Percentiles rank a stretch among this genome's conserved stretches.
Conservation (phyloP, 768 basidiomycete genomes). For the Tephrocybe sp. region DNA sequence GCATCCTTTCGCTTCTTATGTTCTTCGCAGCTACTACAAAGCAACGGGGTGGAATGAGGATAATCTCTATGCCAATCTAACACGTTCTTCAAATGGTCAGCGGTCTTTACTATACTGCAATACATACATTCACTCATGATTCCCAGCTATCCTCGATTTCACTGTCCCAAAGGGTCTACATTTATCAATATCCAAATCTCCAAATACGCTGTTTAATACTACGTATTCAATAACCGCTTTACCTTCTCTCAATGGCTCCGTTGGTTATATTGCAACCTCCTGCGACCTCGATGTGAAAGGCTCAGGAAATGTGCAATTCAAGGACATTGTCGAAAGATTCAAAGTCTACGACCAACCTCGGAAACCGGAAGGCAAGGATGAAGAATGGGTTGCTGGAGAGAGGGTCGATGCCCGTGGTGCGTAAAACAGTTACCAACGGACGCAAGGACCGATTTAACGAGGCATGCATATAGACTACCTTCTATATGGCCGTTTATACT, state of each 20-base stretch:
- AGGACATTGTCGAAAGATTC: conserved; percentile 89
- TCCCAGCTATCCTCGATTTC: conserved; percentile 87
- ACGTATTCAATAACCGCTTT: conserved; percentile 92
- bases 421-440: conserved; percentile 19
- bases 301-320: conserved; percentile 74
- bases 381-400: conserved; percentile 81
- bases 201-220: conserved; percentile 85
- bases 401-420: conserved; percentile 74
- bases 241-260: conserved; percentile 88
- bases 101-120: background rate
- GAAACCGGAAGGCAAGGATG: conserved; percentile 71
- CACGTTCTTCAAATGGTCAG: conserved; percentile 83
- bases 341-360: conserved; percentile 79
- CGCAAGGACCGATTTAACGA: conserved; percentile 11
- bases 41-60: conserved; percentile 98
- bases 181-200: conserved; percentile 82
- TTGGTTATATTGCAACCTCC: conserved; percentile 92
- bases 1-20: conserved; percentile 87
- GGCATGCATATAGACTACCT: conserved; percentile 70
- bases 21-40: conserved; percentile 85
- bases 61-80: conserved; percentile 88
- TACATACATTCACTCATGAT: background rate
- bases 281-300: conserved; percentile 72
- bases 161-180: conserved; percentile 78
- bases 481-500: conserved; percentile 87